Base-by-base conservation (phyloP, 2,329 filamentous ascomycete species). In the Bipolaris victoriae region DNA sequence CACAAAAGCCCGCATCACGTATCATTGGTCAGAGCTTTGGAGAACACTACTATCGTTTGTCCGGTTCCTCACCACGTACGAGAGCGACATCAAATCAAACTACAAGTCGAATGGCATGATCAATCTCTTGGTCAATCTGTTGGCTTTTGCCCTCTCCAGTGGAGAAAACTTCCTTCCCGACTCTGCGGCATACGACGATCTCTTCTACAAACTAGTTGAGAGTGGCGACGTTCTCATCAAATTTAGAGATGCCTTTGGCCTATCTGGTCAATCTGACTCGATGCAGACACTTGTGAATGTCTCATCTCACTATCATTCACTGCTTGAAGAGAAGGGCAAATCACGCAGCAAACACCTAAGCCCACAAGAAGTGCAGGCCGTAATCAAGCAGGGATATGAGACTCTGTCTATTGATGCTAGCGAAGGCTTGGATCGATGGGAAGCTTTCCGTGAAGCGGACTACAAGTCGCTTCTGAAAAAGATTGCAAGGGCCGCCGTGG, bases 161-260 rank as follows among this genome's bases (percentile, higher is more conserved):
- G 95, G 95, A 6, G 95, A 98, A 74, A 88, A 90, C 2, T 98
- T 99, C 77, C 83, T 99, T 7, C 95, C 94, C 0, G 91, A 90
- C 29, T 88, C 92, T 0, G 86, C 90, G 16, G 88, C 91, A 1
- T 98, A 98, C 76, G 95, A 99, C 69, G 95, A 99, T 71, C 83
- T 99, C 0, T 98, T 99, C 79, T 99, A 99, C 85, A 99, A 99
- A 78, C 85, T 98, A 1, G 92, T 98, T 24, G 95, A 99, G 77
- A 90, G 89, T 1, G 92, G 93, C 10, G 91, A 96, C 47, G 84
- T 91, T 11, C 83, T 98, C 20, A 80, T 84, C 31, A 92, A 91
- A 71, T 97, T 98, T 78, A 87, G 91, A 39, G 87, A 92, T 61
- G 88, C 86, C 9, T 98, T 95, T 75, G 78, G 80, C 4, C 70